A percentile compares a stretch with the other conserved stretches of the same genome.
Conservation (phyloP, 805 yeast genomes). For the Kluyveromyces aestuarii region DNA sequence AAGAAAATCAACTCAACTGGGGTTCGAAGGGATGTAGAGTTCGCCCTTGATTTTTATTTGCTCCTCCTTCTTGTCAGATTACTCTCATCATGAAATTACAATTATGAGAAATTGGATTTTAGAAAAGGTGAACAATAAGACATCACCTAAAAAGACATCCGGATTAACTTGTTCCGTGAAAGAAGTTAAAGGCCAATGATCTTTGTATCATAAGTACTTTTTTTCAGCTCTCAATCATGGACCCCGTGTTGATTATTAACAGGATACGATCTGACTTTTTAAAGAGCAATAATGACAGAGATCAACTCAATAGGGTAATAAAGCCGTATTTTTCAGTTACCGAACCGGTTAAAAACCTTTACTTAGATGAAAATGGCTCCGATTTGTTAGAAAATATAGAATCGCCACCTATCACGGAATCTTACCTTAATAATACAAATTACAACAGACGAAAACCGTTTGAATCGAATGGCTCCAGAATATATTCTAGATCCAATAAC, state of each 20-base stretch:
- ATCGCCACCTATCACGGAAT: slow-evolving; percentile 24
- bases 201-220: no score
- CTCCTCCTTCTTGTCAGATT: no score
- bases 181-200: not conserved
- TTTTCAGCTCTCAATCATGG: slow-evolving; percentile 12
- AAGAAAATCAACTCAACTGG: no score
- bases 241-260: slow-evolving; percentile 19
- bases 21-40: no score
- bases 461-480: not conserved
- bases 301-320: slow-evolving; percentile 23
- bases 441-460: not conserved
- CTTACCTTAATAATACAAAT: slow-evolving; percentile 2
- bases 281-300: slow-evolving; percentile 20
- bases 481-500: not conserved
- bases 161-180: not conserved
- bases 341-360: slow-evolving; percentile 11
- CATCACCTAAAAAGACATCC: no score
- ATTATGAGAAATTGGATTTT: no score
- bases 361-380: slow-evolving; percentile 13
- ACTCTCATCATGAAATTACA: no score
- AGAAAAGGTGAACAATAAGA: no score
- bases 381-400: slow-evolving; percentile 14
- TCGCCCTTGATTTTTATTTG: no score
- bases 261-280: slow-evolving; percentile 23
- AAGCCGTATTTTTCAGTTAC: slow-evolving; percentile 16